Base-by-base conservation (phyloP, 805 yeast genomes). In the Candida sonorensis region DNA sequence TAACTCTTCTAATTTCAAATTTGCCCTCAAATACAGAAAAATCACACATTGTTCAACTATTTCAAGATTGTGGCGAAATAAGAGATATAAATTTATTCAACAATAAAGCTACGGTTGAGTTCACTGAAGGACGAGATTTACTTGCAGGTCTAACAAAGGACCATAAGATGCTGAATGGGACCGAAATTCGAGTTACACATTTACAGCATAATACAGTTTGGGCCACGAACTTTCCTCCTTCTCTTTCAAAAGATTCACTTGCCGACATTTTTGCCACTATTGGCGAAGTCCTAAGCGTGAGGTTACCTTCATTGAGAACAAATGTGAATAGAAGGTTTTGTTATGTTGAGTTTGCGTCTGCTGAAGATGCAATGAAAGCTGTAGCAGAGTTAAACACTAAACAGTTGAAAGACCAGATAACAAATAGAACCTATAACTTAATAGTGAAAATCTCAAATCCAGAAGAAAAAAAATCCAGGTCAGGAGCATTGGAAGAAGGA, bases 181-280 rank as follows among this genome's bases (percentile, higher is more conserved):
- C 46, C 1, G 64, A 61, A 23, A 57, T 84, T 0, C 30, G 45
- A 4, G 81, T 84, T 0, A 51, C 50, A 4, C 54, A 69, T 22
- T 53, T 73, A 3, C 47, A 57, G 14, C 60, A 68, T 10, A 60
- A 72, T 23, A 79, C 86, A 0, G 36, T 84, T 1, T 85, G 85
- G 80, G 75, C 78, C 2, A 72, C 88, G 0, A 84, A 84, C 46
- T 83, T 71, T 45, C 87, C 94, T 0, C 79, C 84, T 2, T 46
- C 57, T 1, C 69, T 51, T 36, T 61, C 65, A 0, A 59, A 60
- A 16, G 53, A 51, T 0, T 57, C 64, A 4, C 31, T 85, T 0
- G 43, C 46, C 11, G 39, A 46, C 0, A 14, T 70, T 9, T 77
- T 83, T 46, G 35, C 48, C 0, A 27, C 52, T 2, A 48, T 45